Base-by-base conservation (phyloP, 345 rosid species). In the Kandelia obovata region DNA sequence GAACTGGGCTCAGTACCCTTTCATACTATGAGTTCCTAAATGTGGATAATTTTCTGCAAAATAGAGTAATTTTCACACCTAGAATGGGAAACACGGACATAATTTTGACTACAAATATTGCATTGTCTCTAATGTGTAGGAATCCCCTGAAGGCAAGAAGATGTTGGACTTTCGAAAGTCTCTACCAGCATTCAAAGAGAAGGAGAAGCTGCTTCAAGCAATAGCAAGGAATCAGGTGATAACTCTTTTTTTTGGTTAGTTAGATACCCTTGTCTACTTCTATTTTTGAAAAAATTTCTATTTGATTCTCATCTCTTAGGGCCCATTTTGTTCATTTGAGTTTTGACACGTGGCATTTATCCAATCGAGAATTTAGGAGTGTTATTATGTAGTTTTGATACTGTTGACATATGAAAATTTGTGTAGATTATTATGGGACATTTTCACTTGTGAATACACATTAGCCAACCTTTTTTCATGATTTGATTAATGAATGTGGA, bases 201-300 rank as follows among this genome's bases (percentile, higher is more conserved):
- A 90, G 83, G 96, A 90, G 75, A 87, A 84, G 78, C 84, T 95
- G 68, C 96, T 95, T 53, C 96, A 95, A 80, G 96, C 99, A 61
- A 90, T 92, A 66, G 99, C 99, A 53, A 85, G 89, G 77, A 95
- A 95, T 79, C 99, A 95, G 98, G 98, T 94, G 46, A 47, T 78
- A 11, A 21, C 21, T 13, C 64, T 28, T 13, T 28, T 39, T 32
- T 51, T 9, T 60, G 30, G 47, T 10, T 56, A 3, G 30, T 8
- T 27, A 56, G 28, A 4, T 56, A 15, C 7, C 28, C 59, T 56
- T 56, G 25, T 56, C 30, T 21, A 20, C 25, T 56, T 56, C 15
- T 53, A 28, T 37, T 65, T 67, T 47, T 2, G 20, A n/a, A 37
- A 68, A 58, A 23, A 13, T 58, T 37, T 57, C 60, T 13, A 28